A percentile compares a stretch with the other conserved stretches of the same genome.
phyloP scores from a whole-genome alignment of 2,329 filamentous ascomycete genomes.

The Neopestalotiopsis clavispora region DNA sequence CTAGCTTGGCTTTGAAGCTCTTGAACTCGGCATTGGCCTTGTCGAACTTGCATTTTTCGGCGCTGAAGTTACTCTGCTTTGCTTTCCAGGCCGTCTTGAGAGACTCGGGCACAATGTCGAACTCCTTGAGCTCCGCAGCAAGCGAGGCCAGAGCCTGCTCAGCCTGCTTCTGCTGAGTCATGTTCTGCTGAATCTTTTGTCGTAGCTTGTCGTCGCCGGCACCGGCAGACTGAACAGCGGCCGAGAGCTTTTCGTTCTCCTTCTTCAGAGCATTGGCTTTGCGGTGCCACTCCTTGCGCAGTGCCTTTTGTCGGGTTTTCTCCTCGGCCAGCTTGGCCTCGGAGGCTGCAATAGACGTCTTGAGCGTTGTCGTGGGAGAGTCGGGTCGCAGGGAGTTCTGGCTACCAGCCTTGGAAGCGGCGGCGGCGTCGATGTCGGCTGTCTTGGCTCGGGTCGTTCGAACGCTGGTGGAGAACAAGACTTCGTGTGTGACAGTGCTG shows the following conservation, averaged over 20 bases:
- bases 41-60: constrained; percentile 66
- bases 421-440: constrained; percentile 41
- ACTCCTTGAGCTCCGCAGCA: constrained; percentile 63
- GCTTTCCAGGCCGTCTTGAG: constrained; percentile 62
- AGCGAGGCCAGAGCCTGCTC: constrained; percentile 61
- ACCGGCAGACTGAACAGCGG: constrained; percentile 70
- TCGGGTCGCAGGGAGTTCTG: constrained; percentile 72
- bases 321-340: constrained; percentile 74
- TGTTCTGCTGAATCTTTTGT: constrained; percentile 77
- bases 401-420: constrained; percentile 40
- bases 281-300: constrained; percentile 76
- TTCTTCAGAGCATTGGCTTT: constrained; percentile 70
- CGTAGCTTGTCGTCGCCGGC: constrained; percentile 77
- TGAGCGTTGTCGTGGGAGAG: constrained; percentile 77
- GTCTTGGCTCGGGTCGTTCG: constrained; percentile 63
- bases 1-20: constrained; percentile 63
- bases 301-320: constrained; percentile 69
- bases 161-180: constrained; percentile 72
- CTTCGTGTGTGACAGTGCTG: constrained; percentile 65
- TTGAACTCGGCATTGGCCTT: constrained; percentile 58
- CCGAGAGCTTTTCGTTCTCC: constrained; percentile 73
- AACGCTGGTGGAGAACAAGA: constrained; percentile 75
- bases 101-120: constrained; percentile 68
- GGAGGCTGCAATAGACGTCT: constrained; percentile 75
- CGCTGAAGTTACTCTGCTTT: constrained; percentile 56